phyloP scores from a whole-genome alignment of 768 basidiomycete species.

The Phaeotremella skinneri region DNA sequence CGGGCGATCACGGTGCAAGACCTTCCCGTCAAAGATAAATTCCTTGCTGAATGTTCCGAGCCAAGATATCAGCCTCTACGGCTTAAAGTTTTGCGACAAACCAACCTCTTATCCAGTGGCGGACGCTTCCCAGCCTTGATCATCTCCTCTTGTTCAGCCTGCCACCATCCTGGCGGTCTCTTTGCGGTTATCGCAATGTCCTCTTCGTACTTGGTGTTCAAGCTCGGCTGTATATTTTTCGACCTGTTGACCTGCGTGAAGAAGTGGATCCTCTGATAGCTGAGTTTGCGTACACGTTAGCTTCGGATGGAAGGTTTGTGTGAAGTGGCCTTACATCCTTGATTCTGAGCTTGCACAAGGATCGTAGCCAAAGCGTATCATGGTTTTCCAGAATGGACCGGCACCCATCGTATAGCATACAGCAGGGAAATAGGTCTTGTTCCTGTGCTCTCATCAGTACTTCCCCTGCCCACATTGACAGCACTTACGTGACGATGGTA shows the following conservation, averaged over 20 bases:
- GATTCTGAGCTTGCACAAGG: slow-evolving; percentile 71
- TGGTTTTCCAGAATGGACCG: slow-evolving; percentile 88
- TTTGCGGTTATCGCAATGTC: slow-evolving; percentile 13
- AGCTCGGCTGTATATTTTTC: slow-evolving; percentile 36
- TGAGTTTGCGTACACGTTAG: slow-evolving; percentile 48
- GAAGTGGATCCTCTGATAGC: slow-evolving; percentile 90
- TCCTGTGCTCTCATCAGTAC: slow-evolving; percentile 55
- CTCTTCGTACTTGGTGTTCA: slow-evolving; percentile 19
- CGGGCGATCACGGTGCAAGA: slow-evolving; percentile 76
- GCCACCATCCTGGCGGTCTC: slow-evolving; percentile 24
- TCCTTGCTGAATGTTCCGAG: no score
- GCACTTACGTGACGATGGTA: slow-evolving; percentile 69
- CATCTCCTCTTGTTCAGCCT: slow-evolving; percentile 26
- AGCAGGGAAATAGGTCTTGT: slow-evolving; percentile 74
- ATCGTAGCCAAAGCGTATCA: slow-evolving; percentile 83
- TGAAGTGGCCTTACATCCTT: slow-evolving; percentile 64
- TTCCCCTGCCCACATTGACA: background rate
- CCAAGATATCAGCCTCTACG: background rate
- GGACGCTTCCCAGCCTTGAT: slow-evolving; percentile 21
- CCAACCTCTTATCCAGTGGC: slow-evolving; percentile 32
- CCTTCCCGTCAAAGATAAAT: slow-evolving; percentile 85
- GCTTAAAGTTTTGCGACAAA: background rate
- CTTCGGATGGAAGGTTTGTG: background rate
- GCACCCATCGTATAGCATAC: slow-evolving; percentile 87
- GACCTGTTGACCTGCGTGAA: slow-evolving; percentile 74